Conservation (phyloP, 106 monocot species). For the Acanthochlamys bracteata region DNA sequence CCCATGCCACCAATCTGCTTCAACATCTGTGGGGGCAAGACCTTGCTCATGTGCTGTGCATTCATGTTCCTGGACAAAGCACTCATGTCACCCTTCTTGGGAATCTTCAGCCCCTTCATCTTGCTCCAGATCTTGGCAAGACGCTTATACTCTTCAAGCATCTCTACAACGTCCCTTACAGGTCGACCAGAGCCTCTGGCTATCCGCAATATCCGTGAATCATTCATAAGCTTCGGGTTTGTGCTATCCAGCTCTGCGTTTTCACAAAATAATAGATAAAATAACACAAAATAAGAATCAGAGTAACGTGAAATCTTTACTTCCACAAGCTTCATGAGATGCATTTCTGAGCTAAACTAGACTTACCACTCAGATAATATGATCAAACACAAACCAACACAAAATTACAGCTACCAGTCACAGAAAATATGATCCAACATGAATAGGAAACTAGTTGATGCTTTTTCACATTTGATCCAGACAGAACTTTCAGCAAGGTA, state of each 20-base stretch:
- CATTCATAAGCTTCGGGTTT: slow-evolving; percentile 80
- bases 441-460: too few relatives aligned
- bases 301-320: too few relatives aligned
- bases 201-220: slow-evolving; percentile 76
- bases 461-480: too few relatives aligned
- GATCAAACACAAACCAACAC: too few relatives aligned
- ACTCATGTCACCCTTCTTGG: slow-evolving; percentile 97
- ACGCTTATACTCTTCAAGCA: slow-evolving; percentile 92
- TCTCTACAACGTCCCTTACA: slow-evolving; percentile 58
- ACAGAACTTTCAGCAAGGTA: too few relatives aligned
- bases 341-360: too few relatives aligned
- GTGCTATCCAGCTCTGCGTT: slow-evolving; percentile 80
- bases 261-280: neutral
- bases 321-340: too few relatives aligned
- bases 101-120: slow-evolving; percentile 98
- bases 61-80: slow-evolving; percentile 84
- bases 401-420: too few relatives aligned
- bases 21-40: slow-evolving; percentile 78
- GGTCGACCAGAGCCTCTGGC: slow-evolving; percentile 72
- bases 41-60: slow-evolving; percentile 91
- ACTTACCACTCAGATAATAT: too few relatives aligned
- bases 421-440: too few relatives aligned
- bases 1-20: slow-evolving; percentile 90
- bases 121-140: slow-evolving; percentile 89
- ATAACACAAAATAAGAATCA: too few relatives aligned